Evolutionary conservation across 2,329 filamentous ascomycete species (phyloP).

Genomic region (Tetracladium maxilliforme): DNA sequence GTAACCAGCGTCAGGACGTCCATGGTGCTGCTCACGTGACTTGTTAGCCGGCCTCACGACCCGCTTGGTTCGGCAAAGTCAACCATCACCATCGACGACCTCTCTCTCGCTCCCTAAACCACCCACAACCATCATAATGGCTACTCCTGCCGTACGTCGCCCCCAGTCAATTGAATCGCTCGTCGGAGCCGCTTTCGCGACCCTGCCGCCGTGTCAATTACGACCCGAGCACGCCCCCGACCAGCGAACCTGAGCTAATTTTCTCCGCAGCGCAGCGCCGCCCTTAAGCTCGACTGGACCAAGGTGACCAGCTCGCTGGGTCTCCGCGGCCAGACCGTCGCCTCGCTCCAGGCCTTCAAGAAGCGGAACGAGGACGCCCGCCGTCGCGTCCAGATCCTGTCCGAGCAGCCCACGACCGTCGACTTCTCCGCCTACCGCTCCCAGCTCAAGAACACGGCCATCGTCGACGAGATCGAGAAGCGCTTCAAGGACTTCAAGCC

Average conservation of each 20-base stretch:
- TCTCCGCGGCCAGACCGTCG: slow-evolving; percentile 86
- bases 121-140: slow-evolving; percentile 16
- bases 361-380: slow-evolving; percentile 98
- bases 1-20: too few species aligned
- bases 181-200: neutral
- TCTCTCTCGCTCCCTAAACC: slow-evolving; percentile 33
- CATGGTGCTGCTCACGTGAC: too few species aligned
- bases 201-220: slow-evolving; percentile 1
- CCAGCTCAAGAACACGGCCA: slow-evolving; percentile 86
- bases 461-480: slow-evolving; percentile 95
- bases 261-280: slow-evolving; percentile 75
- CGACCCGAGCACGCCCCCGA: too few species aligned
- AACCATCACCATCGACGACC: slow-evolving; percentile 27
- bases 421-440: slow-evolving; percentile 91
- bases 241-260: too few species aligned
- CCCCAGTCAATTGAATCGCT: slow-evolving; percentile 2
- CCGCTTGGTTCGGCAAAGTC: slow-evolving; percentile 6
- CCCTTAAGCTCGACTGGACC: slow-evolving; percentile 98
- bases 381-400: slow-evolving; percentile 76
- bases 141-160: slow-evolving; percentile 4
- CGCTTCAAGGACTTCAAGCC: slow-evolving; percentile 88
- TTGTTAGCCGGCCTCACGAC: too few species aligned
- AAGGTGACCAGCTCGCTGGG: slow-evolving; percentile 89
- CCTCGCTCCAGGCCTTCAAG: slow-evolving; percentile 92
- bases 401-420: slow-evolving; percentile 71